Evolutionary conservation across 768 basidiomycete genomes (phyloP), one percentile per base, ranked within the genome.

Genomic region (Cystobasidium ongulense): DNA sequence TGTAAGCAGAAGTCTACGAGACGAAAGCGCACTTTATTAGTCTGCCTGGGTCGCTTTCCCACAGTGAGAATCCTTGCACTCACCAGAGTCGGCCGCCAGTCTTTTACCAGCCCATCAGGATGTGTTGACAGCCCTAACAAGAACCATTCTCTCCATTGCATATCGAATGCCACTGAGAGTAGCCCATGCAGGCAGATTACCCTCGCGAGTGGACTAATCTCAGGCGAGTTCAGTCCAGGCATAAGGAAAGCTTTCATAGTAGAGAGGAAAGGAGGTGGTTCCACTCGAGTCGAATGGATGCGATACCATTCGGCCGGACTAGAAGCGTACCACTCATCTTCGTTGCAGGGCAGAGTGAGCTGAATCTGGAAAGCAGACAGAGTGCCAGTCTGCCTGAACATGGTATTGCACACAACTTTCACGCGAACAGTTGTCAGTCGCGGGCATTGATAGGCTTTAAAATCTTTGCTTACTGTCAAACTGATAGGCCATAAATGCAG

Each of bases 371-470:
- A 78, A 15, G 78, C 78, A 11, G 78, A 78, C 23, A 78, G 76
- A 1, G 78, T 75, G 39, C 76, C 76, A 4, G 75, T 81, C 83
- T 95, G 29, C 88, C 90, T 80, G 83, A 90, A 41, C 90, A 93
- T 80, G 89, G 92, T n/a, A 90, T 92, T 90, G 80, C 84, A 90
- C 62, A 85, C 88, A 75, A 91, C 89, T 11, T 86, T 82, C 4
- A 84, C 11, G 2, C 2, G 13, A n/a, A 27, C 4, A 33, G 35
- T 1, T 3, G 29, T 17, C 0, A 27, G 18, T 11, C 23, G 15
- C 5, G 21, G 0, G 2, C 35, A 18, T 4, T 36, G n/a, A 17
- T 0, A 43, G 52, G 15, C 5, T 35, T 29, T 1, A 33, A 33
- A 8, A 38, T n/a, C 21, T 43, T 15, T 11, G 73, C 77, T 23